phyloP scores from a whole-genome alignment of 257 asterid species.

The Capsicum baccatum region DNA sequence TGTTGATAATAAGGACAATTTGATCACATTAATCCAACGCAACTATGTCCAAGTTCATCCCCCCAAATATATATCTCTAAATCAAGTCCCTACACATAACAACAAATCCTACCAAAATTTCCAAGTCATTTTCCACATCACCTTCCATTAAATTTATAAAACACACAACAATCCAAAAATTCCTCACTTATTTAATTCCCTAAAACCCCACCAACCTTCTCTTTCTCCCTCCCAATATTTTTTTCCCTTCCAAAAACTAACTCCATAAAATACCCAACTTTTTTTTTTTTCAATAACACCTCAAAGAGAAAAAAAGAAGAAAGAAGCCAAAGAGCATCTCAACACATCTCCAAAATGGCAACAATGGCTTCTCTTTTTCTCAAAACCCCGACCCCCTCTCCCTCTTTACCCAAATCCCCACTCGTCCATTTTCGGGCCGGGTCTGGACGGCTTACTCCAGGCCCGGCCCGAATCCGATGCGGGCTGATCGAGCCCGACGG shows the following conservation, averaged over 20 bases:
- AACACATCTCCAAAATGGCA: slow-evolving; percentile 48
- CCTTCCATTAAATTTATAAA: background rate
- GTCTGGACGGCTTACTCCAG: background rate
- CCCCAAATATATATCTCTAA: slow-evolving; percentile 29
- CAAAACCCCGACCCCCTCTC: slow-evolving; percentile 42
- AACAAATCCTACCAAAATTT: background rate
- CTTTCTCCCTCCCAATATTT: slow-evolving; percentile 20
- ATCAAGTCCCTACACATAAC: background rate
- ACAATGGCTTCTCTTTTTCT: slow-evolving; percentile 73
- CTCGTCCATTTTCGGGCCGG: slow-evolving; percentile 34
- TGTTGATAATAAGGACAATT: background rate
- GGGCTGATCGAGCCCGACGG: slow-evolving; percentile 86
- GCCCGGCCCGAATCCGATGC: slow-evolving; percentile 43
- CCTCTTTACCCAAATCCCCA: slow-evolving; percentile 43
- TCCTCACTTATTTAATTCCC: slow-evolving; percentile 23
- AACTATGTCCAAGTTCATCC: slow-evolving; percentile 70
- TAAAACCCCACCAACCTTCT: slow-evolving; percentile 28
- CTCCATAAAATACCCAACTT: slow-evolving; percentile 24
- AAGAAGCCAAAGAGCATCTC: slow-evolving; percentile 29
- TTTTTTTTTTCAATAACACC: background rate
- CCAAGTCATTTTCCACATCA: slow-evolving; percentile 26
- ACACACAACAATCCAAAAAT: background rate
- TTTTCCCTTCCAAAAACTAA: slow-evolving; percentile 26
- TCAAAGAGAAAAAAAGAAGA: background rate
- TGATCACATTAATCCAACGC: slow-evolving; percentile 10